Evolutionary conservation across 257 asterid species (phyloP).

Genomic region (Nicotiana benthamiana): DNA sequence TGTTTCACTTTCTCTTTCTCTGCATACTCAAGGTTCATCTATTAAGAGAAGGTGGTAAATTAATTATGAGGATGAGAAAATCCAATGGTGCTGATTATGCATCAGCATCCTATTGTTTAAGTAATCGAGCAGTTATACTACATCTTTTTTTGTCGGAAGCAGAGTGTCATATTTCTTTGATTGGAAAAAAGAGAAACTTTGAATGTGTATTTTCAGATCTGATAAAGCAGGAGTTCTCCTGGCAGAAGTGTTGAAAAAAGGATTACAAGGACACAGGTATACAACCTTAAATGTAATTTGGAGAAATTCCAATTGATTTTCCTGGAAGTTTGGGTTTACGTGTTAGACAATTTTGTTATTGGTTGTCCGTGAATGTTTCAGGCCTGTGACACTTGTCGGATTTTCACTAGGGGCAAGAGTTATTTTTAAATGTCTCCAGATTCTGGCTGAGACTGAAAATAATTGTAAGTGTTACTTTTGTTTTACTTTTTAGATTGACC

Average conservation of each 20-base stretch:
- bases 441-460: conserved; percentile 58
- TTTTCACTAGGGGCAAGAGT: conserved; percentile 98
- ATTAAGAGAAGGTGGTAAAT: neutral
- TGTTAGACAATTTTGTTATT: conserved; percentile 1
- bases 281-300: neutral
- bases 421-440: conserved; percentile 82
- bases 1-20: neutral
- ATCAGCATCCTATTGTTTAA: neutral
- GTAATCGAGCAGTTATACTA: neutral
- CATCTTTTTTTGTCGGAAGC: neutral
- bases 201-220: conserved; percentile 42
- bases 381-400: conserved; percentile 97
- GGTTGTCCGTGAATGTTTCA: conserved; percentile 30
- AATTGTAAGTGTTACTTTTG: conserved; percentile 29
- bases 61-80: neutral
- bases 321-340: neutral
- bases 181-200: neutral
- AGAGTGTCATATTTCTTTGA: neutral
- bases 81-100: neutral
- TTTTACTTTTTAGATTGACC: neutral
- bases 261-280: conserved; percentile 86
- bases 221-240: conserved; percentile 89
- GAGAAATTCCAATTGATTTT: neutral
- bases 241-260: conserved; percentile 77
- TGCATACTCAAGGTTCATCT: neutral